Percentiles rank a stretch among this genome's conserved stretches.
These are phyloP conservation scores for Excoecaria cochinchinensis DNA, from an alignment of 345 rosid species.

Conservation along the genomic window DNA sequence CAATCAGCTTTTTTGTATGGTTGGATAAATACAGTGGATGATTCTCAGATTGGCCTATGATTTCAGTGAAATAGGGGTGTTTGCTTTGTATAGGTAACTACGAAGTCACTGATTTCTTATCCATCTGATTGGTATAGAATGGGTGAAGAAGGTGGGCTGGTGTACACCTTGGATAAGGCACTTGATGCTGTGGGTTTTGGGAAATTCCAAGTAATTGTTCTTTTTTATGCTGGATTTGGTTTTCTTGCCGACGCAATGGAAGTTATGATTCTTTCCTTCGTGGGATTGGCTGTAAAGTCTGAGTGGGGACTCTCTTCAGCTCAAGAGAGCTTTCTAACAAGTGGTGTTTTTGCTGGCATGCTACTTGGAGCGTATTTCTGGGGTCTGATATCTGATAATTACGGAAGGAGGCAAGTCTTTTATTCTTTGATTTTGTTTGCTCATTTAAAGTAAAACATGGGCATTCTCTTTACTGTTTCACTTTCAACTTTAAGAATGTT, in stretches of 20 bases:
- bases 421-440: not conserved
- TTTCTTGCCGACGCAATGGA: constrained; percentile 49
- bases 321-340: constrained; percentile 38
- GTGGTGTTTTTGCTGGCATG: constrained; percentile 46
- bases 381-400: constrained; percentile 43
- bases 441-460: not conserved
- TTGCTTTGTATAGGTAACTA: too few species aligned
- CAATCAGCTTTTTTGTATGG: too few species aligned
- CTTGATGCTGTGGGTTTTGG: constrained; percentile 38
- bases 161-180: constrained; percentile 41
- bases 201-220: constrained; percentile 39
- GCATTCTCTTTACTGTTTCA: not conserved
- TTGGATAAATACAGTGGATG: too few species aligned
- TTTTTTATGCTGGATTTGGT: constrained; percentile 45
- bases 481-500: too few species aligned
- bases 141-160: too few species aligned
- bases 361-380: constrained; percentile 47
- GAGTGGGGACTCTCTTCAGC: constrained; percentile 42
- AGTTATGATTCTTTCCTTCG: constrained; percentile 52
- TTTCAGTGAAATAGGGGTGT: too few species aligned
- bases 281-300: constrained; percentile 40
- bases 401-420: constrained; percentile 41
- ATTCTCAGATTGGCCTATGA: too few species aligned
- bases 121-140: too few species aligned
- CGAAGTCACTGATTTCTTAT: too few species aligned